Evolutionary conservation across 1,139 yeast genomes (phyloP).

Genomic region (Scheffersomyces parashehatae): DNA sequence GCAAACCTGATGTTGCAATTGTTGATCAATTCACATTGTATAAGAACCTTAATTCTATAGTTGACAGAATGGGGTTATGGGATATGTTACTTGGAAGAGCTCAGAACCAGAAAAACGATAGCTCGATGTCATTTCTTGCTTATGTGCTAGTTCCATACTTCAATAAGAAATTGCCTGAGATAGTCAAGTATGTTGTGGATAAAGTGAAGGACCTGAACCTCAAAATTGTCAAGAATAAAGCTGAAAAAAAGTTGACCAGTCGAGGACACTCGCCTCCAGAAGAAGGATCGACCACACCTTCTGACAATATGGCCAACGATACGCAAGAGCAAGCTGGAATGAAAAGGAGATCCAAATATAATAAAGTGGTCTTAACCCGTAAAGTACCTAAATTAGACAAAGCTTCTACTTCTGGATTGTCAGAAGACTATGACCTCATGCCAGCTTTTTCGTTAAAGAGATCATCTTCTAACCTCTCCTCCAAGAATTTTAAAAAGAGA

Average conservation of each 20-base stretch:
- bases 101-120: slow-evolving; percentile 28
- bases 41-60: slow-evolving; percentile 38
- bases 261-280: not conserved
- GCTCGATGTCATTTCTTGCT: slow-evolving; percentile 51
- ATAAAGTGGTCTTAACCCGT: slow-evolving; percentile 17
- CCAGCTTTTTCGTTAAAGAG: slow-evolving; percentile 39
- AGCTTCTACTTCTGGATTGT: slow-evolving; percentile 11
- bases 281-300: not conserved
- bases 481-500: slow-evolving; percentile 44
- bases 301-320: slow-evolving; percentile 2
- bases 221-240: slow-evolving; percentile 17
- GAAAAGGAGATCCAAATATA: slow-evolving; percentile 14
- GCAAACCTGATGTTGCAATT: not conserved
- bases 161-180: slow-evolving; percentile 47
- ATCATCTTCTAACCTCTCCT: slow-evolving; percentile 44
- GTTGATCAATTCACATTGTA: slow-evolving; percentile 18
- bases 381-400: slow-evolving; percentile 19
- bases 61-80: slow-evolving; percentile 58
- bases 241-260: slow-evolving; percentile 1
- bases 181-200: slow-evolving; percentile 48
- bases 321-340: not conserved
- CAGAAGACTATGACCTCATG: slow-evolving; percentile 20
- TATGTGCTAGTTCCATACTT: slow-evolving; percentile 58
- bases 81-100: slow-evolving; percentile 46
- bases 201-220: slow-evolving; percentile 52